Percentiles rank a stretch among this genome's conserved stretches.
These are phyloP conservation scores for Debaryomyces subglobosus DNA, from an alignment of 1,139 yeast genomes.

Conservation along the genomic window DNA sequence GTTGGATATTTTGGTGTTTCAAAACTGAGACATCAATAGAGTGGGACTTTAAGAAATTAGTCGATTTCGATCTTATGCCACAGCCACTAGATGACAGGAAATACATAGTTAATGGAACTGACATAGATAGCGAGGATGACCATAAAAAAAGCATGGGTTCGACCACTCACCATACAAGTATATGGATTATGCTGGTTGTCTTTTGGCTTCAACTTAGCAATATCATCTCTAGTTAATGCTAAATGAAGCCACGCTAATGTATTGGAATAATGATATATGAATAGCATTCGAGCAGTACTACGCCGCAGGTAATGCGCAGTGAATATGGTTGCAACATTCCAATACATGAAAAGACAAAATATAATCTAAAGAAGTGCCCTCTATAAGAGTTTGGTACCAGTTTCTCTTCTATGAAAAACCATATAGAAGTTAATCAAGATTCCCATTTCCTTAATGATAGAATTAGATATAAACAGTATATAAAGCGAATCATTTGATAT, in stretches of 20 bases:
- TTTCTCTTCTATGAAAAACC: neutral
- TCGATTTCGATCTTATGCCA: constrained; percentile 56
- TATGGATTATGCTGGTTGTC: neutral
- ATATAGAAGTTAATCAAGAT: neutral
- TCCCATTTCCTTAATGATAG: neutral
- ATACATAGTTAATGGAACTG: constrained; percentile 44
- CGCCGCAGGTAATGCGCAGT: neutral
- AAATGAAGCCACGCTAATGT: neutral
- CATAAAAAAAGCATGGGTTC: constrained; percentile 5
- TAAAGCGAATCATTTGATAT: neutral
- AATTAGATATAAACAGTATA: neutral
- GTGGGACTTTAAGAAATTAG: constrained; percentile 63
- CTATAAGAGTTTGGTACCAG: neutral
- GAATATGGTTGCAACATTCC: neutral
- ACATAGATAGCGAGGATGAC: constrained; percentile 19
- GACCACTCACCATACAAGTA: neutral
- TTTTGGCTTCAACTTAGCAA: neutral
- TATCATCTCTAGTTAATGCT: neutral
- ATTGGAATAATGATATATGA: neutral
- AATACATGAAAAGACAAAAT: neutral
- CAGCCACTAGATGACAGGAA: constrained; percentile 55
- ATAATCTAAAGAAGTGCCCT: neutral
- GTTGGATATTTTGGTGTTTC: constrained; percentile 75
- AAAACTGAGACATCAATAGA: constrained; percentile 64
- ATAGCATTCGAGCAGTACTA: neutral